Conservation (phyloP, 75 land plant species). For the Isoetes taiwanensis region DNA sequence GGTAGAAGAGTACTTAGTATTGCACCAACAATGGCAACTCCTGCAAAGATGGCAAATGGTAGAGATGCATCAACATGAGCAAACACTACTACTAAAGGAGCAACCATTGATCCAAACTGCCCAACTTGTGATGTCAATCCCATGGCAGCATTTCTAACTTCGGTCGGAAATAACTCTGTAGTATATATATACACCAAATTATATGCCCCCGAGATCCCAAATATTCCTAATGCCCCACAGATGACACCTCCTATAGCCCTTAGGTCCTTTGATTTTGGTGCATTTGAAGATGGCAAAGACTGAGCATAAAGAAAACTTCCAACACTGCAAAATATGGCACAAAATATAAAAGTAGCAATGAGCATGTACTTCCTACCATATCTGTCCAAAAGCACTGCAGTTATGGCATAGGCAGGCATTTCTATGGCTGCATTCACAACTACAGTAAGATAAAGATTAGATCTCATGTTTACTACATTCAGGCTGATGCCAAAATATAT, state of each 20-base stretch:
- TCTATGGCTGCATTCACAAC: conserved; percentile 40
- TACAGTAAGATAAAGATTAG: conserved; percentile 35
- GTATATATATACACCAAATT: neutral
- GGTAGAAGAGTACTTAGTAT: neutral
- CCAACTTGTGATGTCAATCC: neutral
- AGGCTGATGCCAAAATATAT: conserved; percentile 48
- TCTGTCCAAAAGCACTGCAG: conserved; percentile 21
- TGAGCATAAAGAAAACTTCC: conserved; percentile 46
- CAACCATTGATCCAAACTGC: neutral
- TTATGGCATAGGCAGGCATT: conserved; percentile 25
- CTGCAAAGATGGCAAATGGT: neutral
- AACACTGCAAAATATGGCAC: conserved; percentile 39
- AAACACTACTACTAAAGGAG: neutral
- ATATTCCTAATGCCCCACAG: no score
- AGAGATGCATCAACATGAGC: neutral
- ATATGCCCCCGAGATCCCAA: neutral
- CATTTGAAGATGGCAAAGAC: no score
- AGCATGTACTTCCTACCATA: conserved; percentile 28
- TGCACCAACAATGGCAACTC: neutral
- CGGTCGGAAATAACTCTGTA: neutral
- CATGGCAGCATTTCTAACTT: neutral
- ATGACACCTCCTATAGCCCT: no score
- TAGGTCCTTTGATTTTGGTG: no score
- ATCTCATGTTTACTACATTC: conserved; percentile 27
- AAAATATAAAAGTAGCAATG: conserved; percentile 42